These are phyloP conservation scores for Fragosphaeria purpurea DNA, from an alignment of 2,329 filamentous ascomycete species.

Conservation along the genomic window DNA sequence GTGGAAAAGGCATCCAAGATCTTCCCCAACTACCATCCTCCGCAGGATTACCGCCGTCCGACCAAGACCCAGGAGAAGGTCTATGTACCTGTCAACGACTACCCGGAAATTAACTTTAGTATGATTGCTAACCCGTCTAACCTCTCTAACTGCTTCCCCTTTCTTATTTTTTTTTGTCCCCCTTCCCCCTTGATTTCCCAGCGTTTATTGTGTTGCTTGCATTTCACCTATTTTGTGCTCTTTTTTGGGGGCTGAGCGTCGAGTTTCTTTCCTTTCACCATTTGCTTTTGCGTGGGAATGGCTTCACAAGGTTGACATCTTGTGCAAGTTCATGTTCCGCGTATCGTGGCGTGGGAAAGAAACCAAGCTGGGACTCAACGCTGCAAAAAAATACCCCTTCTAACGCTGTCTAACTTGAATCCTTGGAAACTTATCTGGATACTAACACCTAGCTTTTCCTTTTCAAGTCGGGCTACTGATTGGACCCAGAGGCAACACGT, in stretches of 20 bases:
- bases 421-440: constrained; percentile 20
- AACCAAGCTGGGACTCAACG: constrained; percentile 19
- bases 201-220: neutral
- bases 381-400: constrained; percentile 11
- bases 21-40: constrained; percentile 98
- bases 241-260: neutral
- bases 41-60: constrained; percentile 93
- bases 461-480: constrained; percentile 99
- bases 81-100: constrained; percentile 99
- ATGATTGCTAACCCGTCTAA: constrained; percentile 99
- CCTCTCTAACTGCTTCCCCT: constrained; percentile 50
- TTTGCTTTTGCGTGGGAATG: too few relatives aligned
- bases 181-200: constrained; percentile 18
- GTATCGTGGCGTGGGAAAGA: constrained; percentile 1
- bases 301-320: too few relatives aligned
- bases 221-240: neutral
- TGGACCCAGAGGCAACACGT: constrained; percentile 97
- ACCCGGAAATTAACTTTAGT: constrained; percentile 99
- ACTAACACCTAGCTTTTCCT: constrained; percentile 87
- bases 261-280: constrained; percentile 1
- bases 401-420: constrained; percentile 17
- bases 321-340: constrained; percentile 20
- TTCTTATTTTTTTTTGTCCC: constrained; percentile 15
- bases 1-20: constrained; percentile 99
- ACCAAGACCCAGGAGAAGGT: constrained; percentile 99